Evolutionary conservation across 768 basidiomycete genomes (phyloP), one percentile per base, ranked within the genome.

Genomic region (Psilocybe subaeruginosa): DNA sequence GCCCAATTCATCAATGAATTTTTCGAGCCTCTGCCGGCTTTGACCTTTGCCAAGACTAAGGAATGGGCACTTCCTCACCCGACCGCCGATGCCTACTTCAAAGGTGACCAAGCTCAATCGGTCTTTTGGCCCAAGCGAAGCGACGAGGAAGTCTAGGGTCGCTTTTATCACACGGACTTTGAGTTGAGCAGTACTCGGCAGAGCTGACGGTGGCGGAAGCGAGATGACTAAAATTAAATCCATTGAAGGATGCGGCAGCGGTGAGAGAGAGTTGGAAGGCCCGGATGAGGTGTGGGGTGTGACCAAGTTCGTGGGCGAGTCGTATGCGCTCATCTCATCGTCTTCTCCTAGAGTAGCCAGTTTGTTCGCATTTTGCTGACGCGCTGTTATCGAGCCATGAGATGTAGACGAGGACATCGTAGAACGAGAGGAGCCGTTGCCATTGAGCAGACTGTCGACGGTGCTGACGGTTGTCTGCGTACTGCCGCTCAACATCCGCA

Each of bases 191-290:
- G 93, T 92, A 66, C 91, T 90, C 7, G 88, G 90, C 19, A 84
- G 80, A 33, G 91, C 82, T 48, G 77, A 81, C 0, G 89, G 83
- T 5, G 91, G 84, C 4, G 97, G 95, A 2, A 99, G 78, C 11
- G 95, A 93, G 41, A 99, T 77, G 58, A 99, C 90, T 58, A 99
- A 84, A 70, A 99, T 92, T 63, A 99, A 83, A 73, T 99, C 97
- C 68, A 97, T 80, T 4, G 94, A 84, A 0, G 95, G 91, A 70
- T 98, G 96, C 12, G 87, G 83, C 6, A 95, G 84, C 8, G 93
- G 92, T 0, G 87, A 80, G 33, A 95, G 86, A 35, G 88, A 91
- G 74, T 93, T 93, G 50, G 88, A 92, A 27, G 92, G 86, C 7
- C 89, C 89, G 17, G 86, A 80, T 8, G 90, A 88, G 45, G 86